phyloP scores from a whole-genome alignment of 1,139 yeast species.

The Waltiozyma sp. region DNA sequence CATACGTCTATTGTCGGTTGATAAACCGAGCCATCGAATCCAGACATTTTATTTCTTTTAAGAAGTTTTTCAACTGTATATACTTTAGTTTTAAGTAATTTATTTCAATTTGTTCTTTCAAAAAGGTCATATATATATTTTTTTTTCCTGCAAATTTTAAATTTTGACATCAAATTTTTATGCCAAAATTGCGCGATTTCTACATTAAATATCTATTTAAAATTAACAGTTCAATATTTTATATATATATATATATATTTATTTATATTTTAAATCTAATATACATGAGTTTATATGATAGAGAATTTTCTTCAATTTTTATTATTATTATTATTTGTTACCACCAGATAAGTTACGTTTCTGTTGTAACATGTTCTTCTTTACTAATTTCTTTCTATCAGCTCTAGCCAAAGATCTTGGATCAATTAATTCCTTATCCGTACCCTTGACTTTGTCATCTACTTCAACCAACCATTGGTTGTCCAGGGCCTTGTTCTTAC shows the following conservation, averaged over 20 bases:
- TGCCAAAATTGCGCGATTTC: background rate
- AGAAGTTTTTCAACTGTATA: no score
- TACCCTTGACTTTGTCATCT: constrained; percentile 58
- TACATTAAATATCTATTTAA: no score
- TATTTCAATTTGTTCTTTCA: no score
- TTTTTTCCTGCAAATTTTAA: background rate
- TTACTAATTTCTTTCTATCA: constrained; percentile 75
- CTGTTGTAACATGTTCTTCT: constrained; percentile 80
- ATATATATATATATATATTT: background rate
- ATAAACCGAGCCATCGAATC: background rate
- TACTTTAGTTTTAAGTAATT: no score
- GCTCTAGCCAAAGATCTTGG: constrained; percentile 74
- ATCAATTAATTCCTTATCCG: constrained; percentile 66
- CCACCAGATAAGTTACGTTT: constrained; percentile 57
- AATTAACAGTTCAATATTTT: no score
- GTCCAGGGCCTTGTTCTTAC: constrained; percentile 79
- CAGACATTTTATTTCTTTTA: background rate
- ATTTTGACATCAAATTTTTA: background rate
- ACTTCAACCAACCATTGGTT: constrained; percentile 95
- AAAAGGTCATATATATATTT: no score
- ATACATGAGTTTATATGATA: background rate
- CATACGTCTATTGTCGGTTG: constrained; percentile 61
- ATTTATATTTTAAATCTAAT: background rate
- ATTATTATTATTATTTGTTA: background rate
- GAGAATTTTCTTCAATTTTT: no score